These are phyloP conservation scores for Meripilus lineatus DNA, from an alignment of 1,284 basidiomycete genomes.

Conservation along the genomic window DNA sequence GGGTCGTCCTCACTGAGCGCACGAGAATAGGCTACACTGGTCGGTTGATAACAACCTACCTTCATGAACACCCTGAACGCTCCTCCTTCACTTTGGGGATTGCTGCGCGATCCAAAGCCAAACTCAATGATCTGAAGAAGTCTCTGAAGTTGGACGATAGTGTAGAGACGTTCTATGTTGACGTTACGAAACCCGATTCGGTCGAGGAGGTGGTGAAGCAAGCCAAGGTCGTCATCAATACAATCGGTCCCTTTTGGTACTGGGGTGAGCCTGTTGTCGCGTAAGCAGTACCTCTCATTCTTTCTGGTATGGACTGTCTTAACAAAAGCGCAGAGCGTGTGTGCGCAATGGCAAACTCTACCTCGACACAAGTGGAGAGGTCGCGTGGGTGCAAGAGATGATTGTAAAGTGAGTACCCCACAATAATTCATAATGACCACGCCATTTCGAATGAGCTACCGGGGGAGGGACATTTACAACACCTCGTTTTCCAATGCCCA, in stretches of 20 bases:
- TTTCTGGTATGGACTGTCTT: not conserved
- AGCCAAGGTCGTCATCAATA: slow-evolving; percentile 60
- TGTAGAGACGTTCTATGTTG: slow-evolving; percentile 44
- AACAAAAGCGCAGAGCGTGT: slow-evolving; percentile 35
- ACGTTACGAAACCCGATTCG: slow-evolving; percentile 42
- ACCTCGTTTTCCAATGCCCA: not conserved
- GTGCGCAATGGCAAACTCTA: slow-evolving; percentile 54
- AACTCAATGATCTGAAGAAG: slow-evolving; percentile 43
- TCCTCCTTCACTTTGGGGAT: slow-evolving; percentile 54
- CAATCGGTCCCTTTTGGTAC: slow-evolving; percentile 61
- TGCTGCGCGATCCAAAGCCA: slow-evolving; percentile 54
- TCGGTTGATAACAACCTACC: slow-evolving; percentile 54
- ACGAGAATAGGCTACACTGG: slow-evolving; percentile 54
- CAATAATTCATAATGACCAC: too few relatives aligned
- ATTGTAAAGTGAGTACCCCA: too few relatives aligned
- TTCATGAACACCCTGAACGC: slow-evolving; percentile 56
- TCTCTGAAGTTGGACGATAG: slow-evolving; percentile 36
- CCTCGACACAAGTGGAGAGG: slow-evolving; percentile 61
- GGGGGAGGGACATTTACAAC: too few relatives aligned
- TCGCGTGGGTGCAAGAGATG: slow-evolving; percentile 46
- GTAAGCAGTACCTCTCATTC: slow-evolving; percentile 26
- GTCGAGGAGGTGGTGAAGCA: slow-evolving; percentile 50
- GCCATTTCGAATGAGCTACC: too few relatives aligned
- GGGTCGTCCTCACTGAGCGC: slow-evolving; percentile 8
- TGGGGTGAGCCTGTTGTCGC: slow-evolving; percentile 62